Conservation (phyloP, 2,329 filamentous ascomycete genomes). For the Fusarium sp. region DNA sequence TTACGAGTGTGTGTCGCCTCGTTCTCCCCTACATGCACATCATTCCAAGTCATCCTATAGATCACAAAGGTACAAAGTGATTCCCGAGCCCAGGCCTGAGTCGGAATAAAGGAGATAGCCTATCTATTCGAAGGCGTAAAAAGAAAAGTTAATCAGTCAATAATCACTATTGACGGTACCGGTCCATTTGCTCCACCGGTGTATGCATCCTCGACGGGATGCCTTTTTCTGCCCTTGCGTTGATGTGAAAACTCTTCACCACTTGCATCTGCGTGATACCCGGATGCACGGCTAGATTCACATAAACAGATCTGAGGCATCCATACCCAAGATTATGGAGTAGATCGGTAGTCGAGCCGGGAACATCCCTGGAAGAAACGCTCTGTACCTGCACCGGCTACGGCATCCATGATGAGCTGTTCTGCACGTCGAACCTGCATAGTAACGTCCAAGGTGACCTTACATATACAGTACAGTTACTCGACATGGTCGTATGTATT, state of each 20-base stretch:
- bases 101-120: neutral
- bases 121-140: slow-evolving; percentile 1
- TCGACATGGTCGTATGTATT: neutral
- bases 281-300: neutral
- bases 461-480: neutral
- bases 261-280: neutral
- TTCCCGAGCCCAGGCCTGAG: neutral
- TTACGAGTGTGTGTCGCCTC: neutral
- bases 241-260: slow-evolving; percentile 1
- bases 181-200: neutral
- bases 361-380: slow-evolving; percentile 18
- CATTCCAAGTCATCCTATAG: neutral
- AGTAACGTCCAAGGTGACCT: neutral
- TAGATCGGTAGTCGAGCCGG: slow-evolving; percentile 14
- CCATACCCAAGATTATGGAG: neutral
- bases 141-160: slow-evolving; percentile 7
- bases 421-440: slow-evolving; percentile 16
- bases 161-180: neutral
- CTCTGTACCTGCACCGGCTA: slow-evolving; percentile 31
- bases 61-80: neutral
- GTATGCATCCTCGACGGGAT: neutral
- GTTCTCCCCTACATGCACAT: neutral
- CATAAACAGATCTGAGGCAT: slow-evolving; percentile 5
- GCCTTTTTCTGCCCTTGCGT: slow-evolving; percentile 14
- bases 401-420: slow-evolving; percentile 20